A percentile compares a stretch with the other conserved stretches of the same genome.
phyloP scores from a whole-genome alignment of 768 basidiomycete genomes.

The Fibroporia radiculosa region DNA sequence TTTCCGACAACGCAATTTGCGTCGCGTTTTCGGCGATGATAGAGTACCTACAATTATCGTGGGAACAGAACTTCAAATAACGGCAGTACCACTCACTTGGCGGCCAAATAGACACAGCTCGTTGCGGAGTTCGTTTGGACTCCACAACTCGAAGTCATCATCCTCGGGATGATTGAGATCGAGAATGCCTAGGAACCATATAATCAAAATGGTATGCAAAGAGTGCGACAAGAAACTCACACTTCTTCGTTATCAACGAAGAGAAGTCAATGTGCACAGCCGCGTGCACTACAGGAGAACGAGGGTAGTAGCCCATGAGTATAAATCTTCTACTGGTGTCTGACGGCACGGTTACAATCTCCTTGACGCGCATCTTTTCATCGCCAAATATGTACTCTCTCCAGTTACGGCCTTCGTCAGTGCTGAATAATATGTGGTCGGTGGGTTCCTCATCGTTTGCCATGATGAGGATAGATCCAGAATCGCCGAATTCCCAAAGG shows the following conservation, averaged over 20 bases:
- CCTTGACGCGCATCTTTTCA: constrained; percentile 63
- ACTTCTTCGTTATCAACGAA: constrained; percentile 63
- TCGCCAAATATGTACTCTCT: constrained; percentile 76
- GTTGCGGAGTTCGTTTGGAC: constrained; percentile 81
- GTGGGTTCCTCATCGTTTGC: constrained; percentile 94
- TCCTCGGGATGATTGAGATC: constrained; percentile 61
- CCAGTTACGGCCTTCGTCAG: constrained; percentile 86
- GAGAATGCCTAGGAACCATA: constrained; percentile 47
- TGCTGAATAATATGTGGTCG: constrained; percentile 82
- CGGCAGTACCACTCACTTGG: constrained; percentile 42
- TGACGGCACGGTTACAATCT: constrained; percentile 80
- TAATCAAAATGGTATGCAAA: constrained; percentile 4
- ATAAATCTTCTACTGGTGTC: constrained; percentile 93
- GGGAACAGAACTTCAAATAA: background rate
- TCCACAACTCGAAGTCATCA: constrained; percentile 98
- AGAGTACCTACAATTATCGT: constrained; percentile 57
- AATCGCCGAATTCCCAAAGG: constrained; percentile 97
- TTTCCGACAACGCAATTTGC: constrained; percentile 81
- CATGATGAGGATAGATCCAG: constrained; percentile 87
- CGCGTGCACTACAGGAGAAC: constrained; percentile 38
- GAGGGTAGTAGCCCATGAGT: constrained; percentile 59
- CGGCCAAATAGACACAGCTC: constrained; percentile 90
- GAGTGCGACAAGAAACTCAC: constrained; percentile 37
- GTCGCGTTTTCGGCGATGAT: constrained; percentile 79
- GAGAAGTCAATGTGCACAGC: constrained; percentile 89